A percentile compares a stretch with the other conserved stretches of the same genome.
These are phyloP conservation scores for Euphrasia confusa DNA, from an alignment of 257 asterid species.

Conservation along the genomic window DNA sequence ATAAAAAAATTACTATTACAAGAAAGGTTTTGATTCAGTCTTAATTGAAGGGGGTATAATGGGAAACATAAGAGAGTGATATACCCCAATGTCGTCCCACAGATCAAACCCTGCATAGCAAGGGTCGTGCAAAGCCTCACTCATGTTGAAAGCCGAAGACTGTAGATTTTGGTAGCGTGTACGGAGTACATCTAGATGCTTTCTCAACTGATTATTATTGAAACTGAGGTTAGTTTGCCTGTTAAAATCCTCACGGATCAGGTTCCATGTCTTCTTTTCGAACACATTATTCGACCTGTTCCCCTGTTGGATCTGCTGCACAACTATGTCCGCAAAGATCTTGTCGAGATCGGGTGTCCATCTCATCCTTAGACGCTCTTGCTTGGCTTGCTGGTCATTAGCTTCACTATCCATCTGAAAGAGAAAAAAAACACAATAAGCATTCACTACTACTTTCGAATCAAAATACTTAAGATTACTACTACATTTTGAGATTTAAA, in stretches of 20 bases:
- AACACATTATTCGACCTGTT: constrained; percentile 76
- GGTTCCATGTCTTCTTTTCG: constrained; percentile 94
- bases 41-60: no score
- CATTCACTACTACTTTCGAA: background rate
- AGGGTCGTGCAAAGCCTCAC: constrained; percentile 54
- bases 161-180: constrained; percentile 70
- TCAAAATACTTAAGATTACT: background rate
- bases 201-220: constrained; percentile 86
- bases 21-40: no score
- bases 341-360: constrained; percentile 86
- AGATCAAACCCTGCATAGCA: constrained; percentile 72
- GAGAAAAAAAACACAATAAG: constrained; percentile 13
- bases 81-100: constrained; percentile 91
- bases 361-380: constrained; percentile 83
- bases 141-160: constrained; percentile 49
- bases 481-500: no score
- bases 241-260: constrained; percentile 70
- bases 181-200: constrained; percentile 87
- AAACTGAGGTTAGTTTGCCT: constrained; percentile 63
- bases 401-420: constrained; percentile 67
- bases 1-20: background rate
- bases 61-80: constrained; percentile 8
- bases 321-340: constrained; percentile 82
- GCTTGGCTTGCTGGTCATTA: constrained; percentile 65
- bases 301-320: constrained; percentile 71